Conservation (phyloP, 768 basidiomycete genomes). For the Pleurotus djamor region DNA sequence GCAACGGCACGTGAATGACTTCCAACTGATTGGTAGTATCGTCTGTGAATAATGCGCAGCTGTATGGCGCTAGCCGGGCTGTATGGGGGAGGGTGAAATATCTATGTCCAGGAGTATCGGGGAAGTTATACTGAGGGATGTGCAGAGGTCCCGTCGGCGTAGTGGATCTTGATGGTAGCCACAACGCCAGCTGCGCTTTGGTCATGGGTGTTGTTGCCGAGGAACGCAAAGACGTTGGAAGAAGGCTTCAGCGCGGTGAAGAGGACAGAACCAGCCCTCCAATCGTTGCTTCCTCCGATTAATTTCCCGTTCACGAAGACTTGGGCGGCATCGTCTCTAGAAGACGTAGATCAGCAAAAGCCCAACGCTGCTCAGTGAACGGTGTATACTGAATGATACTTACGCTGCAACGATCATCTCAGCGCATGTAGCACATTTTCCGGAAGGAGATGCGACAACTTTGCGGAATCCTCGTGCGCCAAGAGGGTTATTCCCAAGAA, state of each 20-base stretch:
- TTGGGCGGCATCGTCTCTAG: too few species aligned
- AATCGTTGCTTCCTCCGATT: too few species aligned
- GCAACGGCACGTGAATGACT: too few species aligned
- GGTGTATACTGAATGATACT: background rate
- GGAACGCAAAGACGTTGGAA: conserved; percentile 5
- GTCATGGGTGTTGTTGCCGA: background rate
- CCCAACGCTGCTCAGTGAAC: too few species aligned
- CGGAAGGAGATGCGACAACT: conserved; percentile 17
- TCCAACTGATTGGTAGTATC: too few species aligned
- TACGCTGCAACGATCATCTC: conserved; percentile 20
- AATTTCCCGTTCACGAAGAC: too few species aligned
- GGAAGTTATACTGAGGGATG: too few species aligned
- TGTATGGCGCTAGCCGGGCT: too few species aligned
- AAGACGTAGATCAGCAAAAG: too few species aligned
- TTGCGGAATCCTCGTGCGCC: conserved; percentile 23
- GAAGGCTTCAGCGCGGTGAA: background rate
- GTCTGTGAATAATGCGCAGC: too few species aligned
- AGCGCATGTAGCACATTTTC: conserved; percentile 18
- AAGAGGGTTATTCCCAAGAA: conserved; percentile 12
- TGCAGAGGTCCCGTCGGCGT: background rate
- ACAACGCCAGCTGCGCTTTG: background rate
- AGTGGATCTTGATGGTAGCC: conserved; percentile 1
- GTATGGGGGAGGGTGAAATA: too few species aligned
- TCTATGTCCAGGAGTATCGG: too few species aligned
- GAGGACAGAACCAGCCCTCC: background rate